Conservation (phyloP, 129 eudicot genomes). For the Chrysanthemum makinoi region DNA sequence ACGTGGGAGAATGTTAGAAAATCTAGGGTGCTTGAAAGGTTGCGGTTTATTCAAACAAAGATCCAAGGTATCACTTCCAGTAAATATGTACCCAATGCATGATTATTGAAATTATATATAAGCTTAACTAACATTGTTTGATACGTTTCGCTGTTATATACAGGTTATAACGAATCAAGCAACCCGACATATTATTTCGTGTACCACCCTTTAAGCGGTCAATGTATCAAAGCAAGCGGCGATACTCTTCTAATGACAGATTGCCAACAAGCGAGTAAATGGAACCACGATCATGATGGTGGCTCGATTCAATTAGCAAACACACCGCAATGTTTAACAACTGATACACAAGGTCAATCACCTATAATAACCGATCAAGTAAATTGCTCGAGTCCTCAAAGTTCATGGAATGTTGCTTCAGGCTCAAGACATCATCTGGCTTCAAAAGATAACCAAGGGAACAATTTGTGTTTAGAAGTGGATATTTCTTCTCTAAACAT, state of each 20-base stretch:
- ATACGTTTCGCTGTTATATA: not conserved
- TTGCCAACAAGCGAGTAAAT: constrained; percentile 38
- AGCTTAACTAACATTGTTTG: not conserved
- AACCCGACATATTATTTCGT: constrained; percentile 32
- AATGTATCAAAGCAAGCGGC: constrained; percentile 36
- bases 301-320: constrained; percentile 38
- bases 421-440: constrained; percentile 53
- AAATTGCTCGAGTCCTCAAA: constrained; percentile 34
- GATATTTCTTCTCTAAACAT: constrained; percentile 30
- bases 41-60: constrained; percentile 39
- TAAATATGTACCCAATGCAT: no score
- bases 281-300: constrained; percentile 42
- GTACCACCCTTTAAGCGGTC: constrained; percentile 65
- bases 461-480: constrained; percentile 58
- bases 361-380: constrained; percentile 8
- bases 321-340: constrained; percentile 27
- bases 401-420: constrained; percentile 51
- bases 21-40: constrained; percentile 32
- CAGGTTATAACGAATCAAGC: constrained; percentile 18
- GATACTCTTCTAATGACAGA: constrained; percentile 21
- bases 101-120: not conserved
- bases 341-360: constrained; percentile 29
- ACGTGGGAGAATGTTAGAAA: constrained; percentile 50
- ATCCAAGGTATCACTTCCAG: constrained; percentile 40
- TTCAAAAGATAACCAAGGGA: constrained; percentile 39